Conservation (phyloP, 495 filamentous ascomycete species). For the Parathielavia hyrcaniae region DNA sequence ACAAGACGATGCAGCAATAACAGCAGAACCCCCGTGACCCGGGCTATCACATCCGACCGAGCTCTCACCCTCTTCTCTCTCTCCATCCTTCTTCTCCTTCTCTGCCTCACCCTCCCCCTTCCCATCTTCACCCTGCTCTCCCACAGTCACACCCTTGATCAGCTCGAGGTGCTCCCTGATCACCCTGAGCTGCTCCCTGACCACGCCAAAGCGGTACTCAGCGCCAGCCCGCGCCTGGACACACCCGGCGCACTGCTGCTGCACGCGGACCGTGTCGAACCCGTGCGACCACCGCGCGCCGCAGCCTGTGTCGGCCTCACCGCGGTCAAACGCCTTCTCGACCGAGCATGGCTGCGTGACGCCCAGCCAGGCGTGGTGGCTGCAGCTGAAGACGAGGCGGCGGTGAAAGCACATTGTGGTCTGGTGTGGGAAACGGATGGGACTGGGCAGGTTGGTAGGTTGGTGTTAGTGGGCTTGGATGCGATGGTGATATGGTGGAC, state of each 20-base stretch:
- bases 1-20: not conserved
- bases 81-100: not conserved
- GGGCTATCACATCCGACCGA: too few species aligned
- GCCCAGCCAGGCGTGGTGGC: slow-evolving; percentile 24
- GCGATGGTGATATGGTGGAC: too few species aligned
- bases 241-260: slow-evolving; percentile 21
- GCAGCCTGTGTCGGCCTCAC: slow-evolving; percentile 21
- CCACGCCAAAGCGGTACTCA: not conserved
- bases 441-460: not conserved
- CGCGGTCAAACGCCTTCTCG: slow-evolving; percentile 19
- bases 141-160: slow-evolving; percentile 3
- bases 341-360: slow-evolving; percentile 16
- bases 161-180: slow-evolving; percentile 6
- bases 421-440: not conserved
- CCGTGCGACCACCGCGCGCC: slow-evolving; percentile 23
- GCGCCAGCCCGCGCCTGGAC: not conserved
- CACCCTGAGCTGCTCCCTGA: slow-evolving; percentile 12
- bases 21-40: too few species aligned
- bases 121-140: not conserved
- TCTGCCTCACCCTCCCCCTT: not conserved
- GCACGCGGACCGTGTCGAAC: slow-evolving; percentile 16
- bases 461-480: not conserved
- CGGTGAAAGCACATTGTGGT: slow-evolving; percentile 30
- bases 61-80: not conserved
- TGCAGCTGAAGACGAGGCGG: slow-evolving; percentile 27